These are phyloP conservation scores for Coemansia umbellata DNA, from an alignment of 192 early-diverging fungal genomes.

Conservation along the genomic window DNA sequence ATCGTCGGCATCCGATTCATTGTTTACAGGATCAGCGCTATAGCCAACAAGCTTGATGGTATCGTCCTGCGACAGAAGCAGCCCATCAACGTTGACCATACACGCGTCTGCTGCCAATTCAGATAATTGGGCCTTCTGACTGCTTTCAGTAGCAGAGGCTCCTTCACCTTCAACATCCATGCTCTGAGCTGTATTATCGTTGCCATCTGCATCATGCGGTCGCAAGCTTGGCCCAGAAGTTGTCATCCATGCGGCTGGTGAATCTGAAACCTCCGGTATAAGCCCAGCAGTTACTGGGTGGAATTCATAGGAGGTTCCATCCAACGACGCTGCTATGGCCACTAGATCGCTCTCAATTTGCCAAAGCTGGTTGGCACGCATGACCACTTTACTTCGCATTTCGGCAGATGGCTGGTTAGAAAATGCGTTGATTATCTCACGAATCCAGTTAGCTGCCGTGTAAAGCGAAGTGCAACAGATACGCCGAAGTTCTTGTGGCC, in stretches of 20 bases:
- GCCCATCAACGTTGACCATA: slow-evolving; percentile 27
- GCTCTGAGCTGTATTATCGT: background rate
- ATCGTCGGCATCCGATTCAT: background rate
- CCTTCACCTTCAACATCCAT: background rate
- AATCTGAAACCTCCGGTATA: slow-evolving; percentile 25
- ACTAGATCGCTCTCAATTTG: slow-evolving; percentile 23
- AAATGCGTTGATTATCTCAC: slow-evolving; percentile 69
- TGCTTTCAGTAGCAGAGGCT: background rate
- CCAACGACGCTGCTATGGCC: slow-evolving; percentile 21
- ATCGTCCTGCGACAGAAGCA: slow-evolving; percentile 43
- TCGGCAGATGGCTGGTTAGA: slow-evolving; percentile 33
- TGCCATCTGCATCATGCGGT: background rate
- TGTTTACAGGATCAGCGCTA: background rate
- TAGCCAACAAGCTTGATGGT: slow-evolving; percentile 25
- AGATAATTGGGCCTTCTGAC: background rate
- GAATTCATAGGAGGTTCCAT: slow-evolving; percentile 19
- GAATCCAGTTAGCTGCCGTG: slow-evolving; percentile 54
- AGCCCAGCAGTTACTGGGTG: slow-evolving; percentile 27
- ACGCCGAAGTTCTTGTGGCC: slow-evolving; percentile 24
- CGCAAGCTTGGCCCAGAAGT: slow-evolving; percentile 6
- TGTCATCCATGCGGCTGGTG: background rate
- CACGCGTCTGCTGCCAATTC: background rate
- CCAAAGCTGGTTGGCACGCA: slow-evolving; percentile 35
- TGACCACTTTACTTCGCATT: slow-evolving; percentile 23
- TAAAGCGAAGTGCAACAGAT: slow-evolving; percentile 36